A percentile compares a stretch with the other conserved stretches of the same genome.
These are phyloP conservation scores for Boletus reticulatus DNA, from an alignment of 768 basidiomycete species.

Conservation along the genomic window DNA sequence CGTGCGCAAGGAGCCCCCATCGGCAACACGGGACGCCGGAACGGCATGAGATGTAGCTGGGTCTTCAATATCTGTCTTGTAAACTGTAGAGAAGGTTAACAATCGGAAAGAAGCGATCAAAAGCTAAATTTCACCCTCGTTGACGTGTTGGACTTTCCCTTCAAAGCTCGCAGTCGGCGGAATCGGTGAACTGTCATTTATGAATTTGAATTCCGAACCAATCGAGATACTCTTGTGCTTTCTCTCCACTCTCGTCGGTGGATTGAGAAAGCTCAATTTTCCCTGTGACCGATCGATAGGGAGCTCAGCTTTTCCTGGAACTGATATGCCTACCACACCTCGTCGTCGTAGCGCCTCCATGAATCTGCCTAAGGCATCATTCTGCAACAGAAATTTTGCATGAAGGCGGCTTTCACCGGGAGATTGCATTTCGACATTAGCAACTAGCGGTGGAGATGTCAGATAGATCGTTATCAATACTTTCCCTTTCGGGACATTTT, in stretches of 20 bases:
- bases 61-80: slow-evolving; percentile 27
- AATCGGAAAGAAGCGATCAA: neutral
- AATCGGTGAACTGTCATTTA: slow-evolving; percentile 19
- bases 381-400: slow-evolving; percentile 40
- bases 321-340: slow-evolving; percentile 40
- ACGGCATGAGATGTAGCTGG: neutral
- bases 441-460: slow-evolving; percentile 40
- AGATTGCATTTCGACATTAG: slow-evolving; percentile 22
- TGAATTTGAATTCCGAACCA: slow-evolving; percentile 25
- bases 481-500: slow-evolving; percentile 16
- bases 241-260: slow-evolving; percentile 9
- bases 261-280: slow-evolving; percentile 28
- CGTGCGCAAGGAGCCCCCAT: neutral
- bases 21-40: neutral
- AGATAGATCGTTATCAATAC: slow-evolving; percentile 31
- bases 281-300: slow-evolving; percentile 21
- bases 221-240: slow-evolving; percentile 25
- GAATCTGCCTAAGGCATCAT: slow-evolving; percentile 37
- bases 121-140: slow-evolving; percentile 19
- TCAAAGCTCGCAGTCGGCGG: slow-evolving; percentile 29
- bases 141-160: slow-evolving; percentile 31
- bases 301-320: neutral
- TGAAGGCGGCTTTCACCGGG: slow-evolving; percentile 19
- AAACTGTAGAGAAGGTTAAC: slow-evolving; percentile 18
- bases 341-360: slow-evolving; percentile 41